Evolutionary conservation across 352 stramenopile species (phyloP).

Genomic region (Phytophthora sansomeana): DNA sequence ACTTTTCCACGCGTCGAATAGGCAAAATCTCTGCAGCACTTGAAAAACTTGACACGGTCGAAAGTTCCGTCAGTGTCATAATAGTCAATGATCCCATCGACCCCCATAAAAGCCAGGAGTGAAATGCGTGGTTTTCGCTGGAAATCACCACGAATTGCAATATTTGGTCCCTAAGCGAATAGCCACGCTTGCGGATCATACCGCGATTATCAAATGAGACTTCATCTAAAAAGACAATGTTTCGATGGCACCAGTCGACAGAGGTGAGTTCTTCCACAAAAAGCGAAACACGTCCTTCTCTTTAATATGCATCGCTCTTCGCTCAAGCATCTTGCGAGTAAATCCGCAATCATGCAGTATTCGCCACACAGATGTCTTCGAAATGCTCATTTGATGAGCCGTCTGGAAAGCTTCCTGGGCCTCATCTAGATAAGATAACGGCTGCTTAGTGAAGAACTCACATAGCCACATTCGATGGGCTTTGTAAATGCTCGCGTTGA

Average conservation of each 20-base stretch:
- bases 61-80: conserved; percentile 36
- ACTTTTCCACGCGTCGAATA: background rate
- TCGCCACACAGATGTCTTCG: conserved; percentile 8
- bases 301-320: conserved; percentile 6
- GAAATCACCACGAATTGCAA: conserved; percentile 40
- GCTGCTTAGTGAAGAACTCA: background rate
- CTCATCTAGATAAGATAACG: conserved; percentile 5
- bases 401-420: background rate
- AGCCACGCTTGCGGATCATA: conserved; percentile 38
- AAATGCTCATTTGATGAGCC: background rate
- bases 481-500: background rate
- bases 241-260: conserved; percentile 20
- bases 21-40: conserved; percentile 28
- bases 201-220: conserved; percentile 42
- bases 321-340: conserved; percentile 11
- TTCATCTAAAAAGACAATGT: conserved; percentile 37
- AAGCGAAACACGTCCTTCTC: conserved; percentile 5
- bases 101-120: conserved; percentile 19
- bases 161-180: conserved; percentile 20
- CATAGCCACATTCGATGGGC: conserved; percentile 1
- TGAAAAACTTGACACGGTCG: conserved; percentile 26
- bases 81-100: conserved; percentile 30
- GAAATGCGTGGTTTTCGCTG: conserved; percentile 32
- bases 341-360: conserved; percentile 10
- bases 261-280: conserved; percentile 27